Evolutionary conservation across 108 stramenopile species (phyloP).

Genomic region (Nitzschia palea): DNA sequence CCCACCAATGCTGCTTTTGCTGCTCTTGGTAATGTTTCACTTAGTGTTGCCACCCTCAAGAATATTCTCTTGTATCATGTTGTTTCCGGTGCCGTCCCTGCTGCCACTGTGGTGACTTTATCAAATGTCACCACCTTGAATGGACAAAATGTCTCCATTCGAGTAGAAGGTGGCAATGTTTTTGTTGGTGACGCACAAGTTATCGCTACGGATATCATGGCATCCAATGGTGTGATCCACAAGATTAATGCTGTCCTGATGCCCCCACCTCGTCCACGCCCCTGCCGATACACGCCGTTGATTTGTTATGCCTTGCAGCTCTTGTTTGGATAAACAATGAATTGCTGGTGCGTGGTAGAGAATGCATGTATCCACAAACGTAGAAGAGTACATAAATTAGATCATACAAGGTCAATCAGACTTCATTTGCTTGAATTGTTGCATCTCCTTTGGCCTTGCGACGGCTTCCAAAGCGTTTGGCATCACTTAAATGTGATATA

Average conservation of each 20-base stretch:
- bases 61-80: slow-evolving; percentile 45
- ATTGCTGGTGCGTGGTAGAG: no score
- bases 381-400: no score
- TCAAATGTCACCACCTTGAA: background rate
- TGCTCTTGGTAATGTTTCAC: slow-evolving; percentile 20
- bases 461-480: slow-evolving; percentile 80
- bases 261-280: no score
- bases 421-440: slow-evolving; percentile 16
- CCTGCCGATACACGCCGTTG: no score
- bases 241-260: slow-evolving; percentile 16
- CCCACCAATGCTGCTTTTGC: slow-evolving; percentile 55
- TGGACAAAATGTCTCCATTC: background rate
- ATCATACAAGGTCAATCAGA: no score
- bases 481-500: slow-evolving; percentile 84
- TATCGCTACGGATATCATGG: slow-evolving; percentile 11
- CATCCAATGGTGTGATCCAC: slow-evolving; percentile 26
- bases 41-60: slow-evolving; percentile 16
- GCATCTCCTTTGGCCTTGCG: slow-evolving; percentile 65
- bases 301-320: no score
- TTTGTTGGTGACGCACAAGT: slow-evolving; percentile 26
- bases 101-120: background rate
- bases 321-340: no score
- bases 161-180: slow-evolving; percentile 13
- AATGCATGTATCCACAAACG: no score
- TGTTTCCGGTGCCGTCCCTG: slow-evolving; percentile 10